A percentile compares a stretch with the other conserved stretches of the same genome.
Conservation (phyloP, 2,329 filamentous ascomycete species). For the Diatrype stigma region DNA sequence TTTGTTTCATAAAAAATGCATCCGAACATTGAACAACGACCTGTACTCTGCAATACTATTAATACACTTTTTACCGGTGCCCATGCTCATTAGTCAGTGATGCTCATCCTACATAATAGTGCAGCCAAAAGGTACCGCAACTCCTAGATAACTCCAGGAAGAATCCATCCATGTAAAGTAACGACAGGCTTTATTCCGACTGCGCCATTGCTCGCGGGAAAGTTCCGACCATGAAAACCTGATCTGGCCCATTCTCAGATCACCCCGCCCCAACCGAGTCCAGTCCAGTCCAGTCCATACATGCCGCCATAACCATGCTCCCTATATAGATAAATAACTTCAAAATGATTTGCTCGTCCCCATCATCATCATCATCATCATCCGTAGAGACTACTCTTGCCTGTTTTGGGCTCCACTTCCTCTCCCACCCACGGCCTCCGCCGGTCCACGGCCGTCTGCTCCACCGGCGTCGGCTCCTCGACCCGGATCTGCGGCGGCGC, state of each 20-base stretch:
- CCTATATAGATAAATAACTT: conserved; percentile 6
- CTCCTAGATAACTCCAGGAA: neutral
- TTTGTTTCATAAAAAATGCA: no score
- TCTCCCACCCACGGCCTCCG: neutral
- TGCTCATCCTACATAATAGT: neutral
- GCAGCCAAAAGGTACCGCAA: neutral
- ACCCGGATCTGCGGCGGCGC: conserved; percentile 32
- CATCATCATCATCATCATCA: conserved; percentile 3
- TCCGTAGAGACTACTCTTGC: conserved; percentile 34
- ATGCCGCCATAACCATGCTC: neutral
- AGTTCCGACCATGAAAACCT: neutral
- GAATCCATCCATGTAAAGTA: no score
- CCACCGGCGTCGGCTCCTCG: conserved; percentile 24
- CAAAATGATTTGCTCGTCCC: neutral
- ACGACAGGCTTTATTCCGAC: neutral
- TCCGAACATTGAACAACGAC: no score
- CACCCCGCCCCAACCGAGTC: no score
- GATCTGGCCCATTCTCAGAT: no score
- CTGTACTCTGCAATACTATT: no score
- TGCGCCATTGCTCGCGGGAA: neutral
- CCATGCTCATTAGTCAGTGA: neutral
- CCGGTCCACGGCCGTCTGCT: conserved; percentile 1
- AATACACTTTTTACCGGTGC: no score
- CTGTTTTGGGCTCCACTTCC: conserved; percentile 31
- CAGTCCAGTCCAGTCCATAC: no score